phyloP scores from a whole-genome alignment of 2,329 filamentous ascomycete species.

The Beauveria medogensis region DNA sequence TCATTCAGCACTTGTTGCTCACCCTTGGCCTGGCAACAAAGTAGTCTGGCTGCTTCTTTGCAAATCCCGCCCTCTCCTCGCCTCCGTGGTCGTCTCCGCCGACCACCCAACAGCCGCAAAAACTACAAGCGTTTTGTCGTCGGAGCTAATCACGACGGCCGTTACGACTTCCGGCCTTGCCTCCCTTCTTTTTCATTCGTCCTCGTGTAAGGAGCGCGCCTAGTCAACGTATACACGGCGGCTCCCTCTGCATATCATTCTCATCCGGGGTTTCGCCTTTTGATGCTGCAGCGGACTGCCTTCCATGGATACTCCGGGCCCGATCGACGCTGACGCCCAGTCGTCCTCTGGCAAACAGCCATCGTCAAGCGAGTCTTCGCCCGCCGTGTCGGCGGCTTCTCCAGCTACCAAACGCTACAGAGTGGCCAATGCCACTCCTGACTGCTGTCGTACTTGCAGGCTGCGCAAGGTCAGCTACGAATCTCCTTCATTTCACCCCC shows the following conservation, averaged over 20 bases:
- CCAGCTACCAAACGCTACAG: constrained; percentile 25
- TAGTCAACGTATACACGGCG: not conserved
- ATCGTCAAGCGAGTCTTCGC: constrained; percentile 10
- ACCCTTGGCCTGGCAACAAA: not conserved
- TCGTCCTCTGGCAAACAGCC: not conserved
- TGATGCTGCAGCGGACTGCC: not conserved
- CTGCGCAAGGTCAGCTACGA: constrained; percentile 26
- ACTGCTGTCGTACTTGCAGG: constrained; percentile 31
- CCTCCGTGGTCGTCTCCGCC: constrained; percentile 2
- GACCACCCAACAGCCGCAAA: not conserved
- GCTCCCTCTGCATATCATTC: not conserved
- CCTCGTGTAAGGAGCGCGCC: not conserved
- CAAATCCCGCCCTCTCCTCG: not conserved
- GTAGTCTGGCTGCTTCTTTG: not conserved
- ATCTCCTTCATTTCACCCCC: constrained; percentile 3
- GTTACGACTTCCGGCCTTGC: not conserved
- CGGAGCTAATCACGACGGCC: not conserved
- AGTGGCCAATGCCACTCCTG: constrained; percentile 18
- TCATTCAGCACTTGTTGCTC: not conserved
- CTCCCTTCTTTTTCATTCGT: not conserved
- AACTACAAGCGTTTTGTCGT: not conserved
- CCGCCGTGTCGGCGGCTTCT: constrained; percentile 13
- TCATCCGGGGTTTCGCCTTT: not conserved
- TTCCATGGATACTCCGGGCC: constrained; percentile 2
- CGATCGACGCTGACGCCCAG: not conserved